phyloP scores from a whole-genome alignment of 192 early-diverging fungal genomes.

The Backusella tarrabulga region DNA sequence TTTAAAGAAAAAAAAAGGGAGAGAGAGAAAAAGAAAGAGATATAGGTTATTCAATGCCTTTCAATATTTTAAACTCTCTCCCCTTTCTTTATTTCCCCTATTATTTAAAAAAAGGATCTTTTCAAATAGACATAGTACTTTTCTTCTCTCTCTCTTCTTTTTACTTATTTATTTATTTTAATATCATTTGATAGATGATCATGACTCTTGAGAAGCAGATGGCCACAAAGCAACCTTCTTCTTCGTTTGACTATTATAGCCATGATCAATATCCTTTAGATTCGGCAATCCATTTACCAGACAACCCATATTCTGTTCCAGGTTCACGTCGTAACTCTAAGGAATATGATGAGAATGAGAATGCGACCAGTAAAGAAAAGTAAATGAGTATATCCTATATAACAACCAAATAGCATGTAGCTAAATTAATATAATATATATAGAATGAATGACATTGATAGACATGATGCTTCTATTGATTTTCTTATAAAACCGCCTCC shows the following conservation, averaged over 20 bases:
- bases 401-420: conserved; percentile 31
- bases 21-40: neutral
- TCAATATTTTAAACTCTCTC: conserved; percentile 4
- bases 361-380: conserved; percentile 25
- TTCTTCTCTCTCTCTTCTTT: neutral
- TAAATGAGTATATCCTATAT: conserved; percentile 3
- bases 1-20: neutral
- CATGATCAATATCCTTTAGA: conserved; percentile 6
- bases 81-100: conserved; percentile 19
- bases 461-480: conserved; percentile 14
- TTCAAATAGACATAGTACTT: neutral
- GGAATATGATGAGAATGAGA: conserved; percentile 52
- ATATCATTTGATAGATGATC: conserved; percentile 14
- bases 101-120: conserved; percentile 8
- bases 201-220: conserved; percentile 15
- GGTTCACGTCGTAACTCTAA: conserved; percentile 72
- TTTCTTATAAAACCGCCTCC: conserved; percentile 30
- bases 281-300: neutral
- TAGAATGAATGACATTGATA: conserved; percentile 9
- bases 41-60: conserved; percentile 25
- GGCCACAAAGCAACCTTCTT: neutral
- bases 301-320: conserved; percentile 55
- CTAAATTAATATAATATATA: conserved; percentile 31
- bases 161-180: conserved; percentile 15
- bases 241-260: conserved; percentile 2